Conservation (phyloP, 768 basidiomycete species). For the Boletales sp. region DNA sequence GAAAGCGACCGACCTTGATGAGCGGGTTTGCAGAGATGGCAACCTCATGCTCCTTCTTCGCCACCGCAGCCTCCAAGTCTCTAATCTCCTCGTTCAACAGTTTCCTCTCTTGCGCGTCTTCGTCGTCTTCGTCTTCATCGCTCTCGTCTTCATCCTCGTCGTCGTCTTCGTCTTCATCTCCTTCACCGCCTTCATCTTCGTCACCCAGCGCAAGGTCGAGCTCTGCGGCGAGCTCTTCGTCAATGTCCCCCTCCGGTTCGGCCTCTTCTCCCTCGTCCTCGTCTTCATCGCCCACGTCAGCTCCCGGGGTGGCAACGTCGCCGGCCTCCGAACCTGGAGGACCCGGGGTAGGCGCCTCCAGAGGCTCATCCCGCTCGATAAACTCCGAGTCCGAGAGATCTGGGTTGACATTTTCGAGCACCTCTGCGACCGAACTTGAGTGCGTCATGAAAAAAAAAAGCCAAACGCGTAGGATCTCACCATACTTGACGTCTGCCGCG, state of each 20-base stretch:
- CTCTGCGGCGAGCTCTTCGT: constrained; percentile 86
- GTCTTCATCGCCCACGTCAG: constrained; percentile 52
- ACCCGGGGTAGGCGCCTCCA: constrained; percentile 70
- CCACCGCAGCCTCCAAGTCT: constrained; percentile 84
- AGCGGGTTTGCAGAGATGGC: constrained; percentile 81
- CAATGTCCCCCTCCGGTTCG: constrained; percentile 76
- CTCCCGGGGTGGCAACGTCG: constrained; percentile 56
- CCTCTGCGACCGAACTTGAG: constrained; percentile 42
- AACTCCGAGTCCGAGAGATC: constrained; percentile 90
- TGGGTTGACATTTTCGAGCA: constrained; percentile 88
- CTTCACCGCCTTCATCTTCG: constrained; percentile 59
- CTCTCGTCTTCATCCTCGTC: constrained; percentile 45
- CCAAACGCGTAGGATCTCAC: constrained; percentile 33
- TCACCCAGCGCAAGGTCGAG: constrained; percentile 78
- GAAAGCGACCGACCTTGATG: constrained; percentile 55
- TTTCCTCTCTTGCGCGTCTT: constrained; percentile 72
- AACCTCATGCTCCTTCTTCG: constrained; percentile 82
- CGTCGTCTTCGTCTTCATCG: constrained; percentile 79
- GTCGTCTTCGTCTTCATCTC: constrained; percentile 65
- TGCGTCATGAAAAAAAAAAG: too few relatives aligned
- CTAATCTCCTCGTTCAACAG: constrained; percentile 85
- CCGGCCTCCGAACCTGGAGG: constrained; percentile 62
- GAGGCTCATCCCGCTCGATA: constrained; percentile 58
- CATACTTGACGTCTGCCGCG: constrained; percentile 75
- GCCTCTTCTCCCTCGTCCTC: constrained; percentile 57